Conservation (phyloP, 495 filamentous ascomycete genomes). For the Aspergillus asperescens region DNA sequence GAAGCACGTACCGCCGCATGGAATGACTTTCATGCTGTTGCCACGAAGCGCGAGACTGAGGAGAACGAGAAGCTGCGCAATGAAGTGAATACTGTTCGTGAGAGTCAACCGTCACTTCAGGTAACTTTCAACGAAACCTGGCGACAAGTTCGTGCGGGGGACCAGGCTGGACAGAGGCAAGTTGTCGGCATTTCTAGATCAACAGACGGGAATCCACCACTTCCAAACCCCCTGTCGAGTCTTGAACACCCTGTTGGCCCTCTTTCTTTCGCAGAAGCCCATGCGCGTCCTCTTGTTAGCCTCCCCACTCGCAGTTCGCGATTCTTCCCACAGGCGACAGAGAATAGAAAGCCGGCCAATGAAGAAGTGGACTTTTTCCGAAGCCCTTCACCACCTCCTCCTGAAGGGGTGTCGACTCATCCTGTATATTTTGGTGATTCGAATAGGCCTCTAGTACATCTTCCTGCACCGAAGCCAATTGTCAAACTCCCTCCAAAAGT, state of each 20-base stretch:
- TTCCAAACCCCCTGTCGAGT: conserved; percentile 30
- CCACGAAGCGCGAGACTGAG: conserved; percentile 41
- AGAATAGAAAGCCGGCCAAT: conserved; percentile 35
- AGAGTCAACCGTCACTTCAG: conserved; percentile 36
- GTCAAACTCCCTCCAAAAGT: conserved; percentile 64
- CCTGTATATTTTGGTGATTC: conserved; percentile 65
- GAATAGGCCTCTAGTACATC: conserved; percentile 59
- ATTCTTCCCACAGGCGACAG: conserved; percentile 60
- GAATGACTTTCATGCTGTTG: conserved; percentile 44
- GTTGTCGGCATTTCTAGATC: conserved; percentile 32
- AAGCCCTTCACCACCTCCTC: conserved; percentile 64
- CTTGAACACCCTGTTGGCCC: conserved; percentile 35
- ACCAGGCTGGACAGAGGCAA: conserved; percentile 37
- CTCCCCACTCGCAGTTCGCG: conserved; percentile 52
- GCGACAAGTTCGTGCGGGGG: conserved; percentile 51
- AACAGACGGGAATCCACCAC: conserved; percentile 25
- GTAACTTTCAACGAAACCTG: conserved; percentile 59
- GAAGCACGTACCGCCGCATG: conserved; percentile 40
- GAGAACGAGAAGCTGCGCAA: conserved; percentile 33
- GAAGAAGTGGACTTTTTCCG: conserved; percentile 30
- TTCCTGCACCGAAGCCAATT: conserved; percentile 62
- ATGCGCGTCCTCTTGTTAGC: conserved; percentile 33
- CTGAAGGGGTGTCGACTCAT: conserved; percentile 59
- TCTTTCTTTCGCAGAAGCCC: conserved; percentile 35
- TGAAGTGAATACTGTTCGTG: conserved; percentile 34